Percentiles rank a stretch among this genome's conserved stretches.
Evolutionary conservation across 2,329 filamentous ascomycete species (phyloP).

Genomic region (Diatrype stigma): DNA sequence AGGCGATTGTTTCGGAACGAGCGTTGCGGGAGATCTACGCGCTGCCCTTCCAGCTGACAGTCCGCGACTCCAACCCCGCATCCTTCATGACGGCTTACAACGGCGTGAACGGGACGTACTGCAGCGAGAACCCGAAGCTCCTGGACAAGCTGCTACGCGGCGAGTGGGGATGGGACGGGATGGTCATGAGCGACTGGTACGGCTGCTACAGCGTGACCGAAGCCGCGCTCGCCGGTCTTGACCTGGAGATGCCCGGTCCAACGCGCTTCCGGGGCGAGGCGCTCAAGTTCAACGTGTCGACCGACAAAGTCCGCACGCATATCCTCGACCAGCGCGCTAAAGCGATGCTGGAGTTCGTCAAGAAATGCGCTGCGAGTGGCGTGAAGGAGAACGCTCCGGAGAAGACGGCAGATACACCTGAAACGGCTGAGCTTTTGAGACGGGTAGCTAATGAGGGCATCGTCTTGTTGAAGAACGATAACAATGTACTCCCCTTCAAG

Average conservation of each 20-base stretch:
- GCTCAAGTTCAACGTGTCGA: conserved; percentile 48
- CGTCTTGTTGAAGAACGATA: conserved; percentile 70
- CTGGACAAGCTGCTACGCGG: conserved; percentile 47
- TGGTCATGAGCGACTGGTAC: conserved; percentile 59
- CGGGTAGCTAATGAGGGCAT: conserved; percentile 65
- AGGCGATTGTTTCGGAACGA: conserved; percentile 51
- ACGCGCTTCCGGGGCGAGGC: conserved; percentile 46
- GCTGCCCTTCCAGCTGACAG: conserved; percentile 53
- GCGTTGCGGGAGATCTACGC: conserved; percentile 57
- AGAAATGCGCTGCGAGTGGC: conserved; percentile 48
- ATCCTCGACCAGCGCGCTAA: conserved; percentile 56
- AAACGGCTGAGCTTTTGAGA: conserved; percentile 61
- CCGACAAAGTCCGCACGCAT: conserved; percentile 52
- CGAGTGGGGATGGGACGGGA: conserved; percentile 55
- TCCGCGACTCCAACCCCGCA: conserved; percentile 46
- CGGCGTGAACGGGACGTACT: conserved; percentile 53
- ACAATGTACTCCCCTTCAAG: conserved; percentile 56
- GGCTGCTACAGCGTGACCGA: conserved; percentile 53
- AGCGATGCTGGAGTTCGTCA: conserved; percentile 55
- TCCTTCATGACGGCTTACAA: conserved; percentile 59
- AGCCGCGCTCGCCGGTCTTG: conserved; percentile 47
- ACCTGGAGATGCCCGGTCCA: conserved; percentile 59
- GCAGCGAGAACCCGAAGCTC: conserved; percentile 49
- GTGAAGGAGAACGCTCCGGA: conserved; percentile 54
- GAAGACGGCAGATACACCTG: conserved; percentile 51